These are phyloP conservation scores for Trichoderma gracile DNA, from an alignment of 2,329 filamentous ascomycete species.

Conservation along the genomic window DNA sequence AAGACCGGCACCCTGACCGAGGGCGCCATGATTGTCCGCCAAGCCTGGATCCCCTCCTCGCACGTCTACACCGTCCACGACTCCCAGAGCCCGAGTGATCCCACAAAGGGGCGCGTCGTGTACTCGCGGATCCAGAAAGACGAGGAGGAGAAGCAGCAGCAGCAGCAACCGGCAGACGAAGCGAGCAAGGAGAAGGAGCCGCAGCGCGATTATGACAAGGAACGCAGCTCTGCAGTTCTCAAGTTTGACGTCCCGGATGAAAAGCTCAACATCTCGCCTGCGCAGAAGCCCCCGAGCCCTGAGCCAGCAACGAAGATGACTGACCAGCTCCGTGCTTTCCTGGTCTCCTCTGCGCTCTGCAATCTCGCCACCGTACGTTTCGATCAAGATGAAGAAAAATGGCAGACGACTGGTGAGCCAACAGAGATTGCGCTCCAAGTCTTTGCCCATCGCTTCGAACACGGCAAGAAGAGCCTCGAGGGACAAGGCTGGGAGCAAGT, in stretches of 20 bases:
- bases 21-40: conserved; percentile 69
- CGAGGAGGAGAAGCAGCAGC: conserved; percentile 26
- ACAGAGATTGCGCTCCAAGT: conserved; percentile 78
- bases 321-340: conserved; percentile 52
- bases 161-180: not conserved
- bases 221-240: conserved; percentile 60
- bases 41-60: conserved; percentile 62
- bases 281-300: conserved; percentile 34
- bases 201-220: conserved; percentile 56
- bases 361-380: conserved; percentile 63
- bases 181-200: conserved; percentile 37
- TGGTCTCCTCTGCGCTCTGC: conserved; percentile 62
- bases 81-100: conserved; percentile 61
- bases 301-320: conserved; percentile 49
- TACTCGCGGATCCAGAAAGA: conserved; percentile 43
- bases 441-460: conserved; percentile 67
- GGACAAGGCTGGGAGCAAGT: conserved; percentile 60
- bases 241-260: conserved; percentile 64
- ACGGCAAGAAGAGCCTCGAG: conserved; percentile 56
- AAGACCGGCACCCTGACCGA: conserved; percentile 71
- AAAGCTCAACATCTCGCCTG: conserved; percentile 46
- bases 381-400: conserved; percentile 56
- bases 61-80: conserved; percentile 62
- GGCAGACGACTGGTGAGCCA: conserved; percentile 69
- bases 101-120: conserved; percentile 58